Percentiles rank a stretch among this genome's conserved stretches.
phyloP scores from a whole-genome alignment of 2,329 filamentous ascomycete genomes.

The Fusarium graminum region DNA sequence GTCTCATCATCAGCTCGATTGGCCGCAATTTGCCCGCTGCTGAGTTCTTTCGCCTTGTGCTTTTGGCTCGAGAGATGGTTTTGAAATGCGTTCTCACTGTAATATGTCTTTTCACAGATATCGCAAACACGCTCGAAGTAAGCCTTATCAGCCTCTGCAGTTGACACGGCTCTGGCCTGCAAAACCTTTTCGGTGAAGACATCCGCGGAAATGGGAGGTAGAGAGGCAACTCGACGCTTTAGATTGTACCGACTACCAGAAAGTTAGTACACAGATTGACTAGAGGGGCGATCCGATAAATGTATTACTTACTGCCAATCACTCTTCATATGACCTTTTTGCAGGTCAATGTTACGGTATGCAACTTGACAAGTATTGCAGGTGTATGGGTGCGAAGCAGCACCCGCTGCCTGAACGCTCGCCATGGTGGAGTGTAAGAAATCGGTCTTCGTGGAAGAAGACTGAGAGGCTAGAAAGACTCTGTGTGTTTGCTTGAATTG shows the following conservation, averaged over 20 bases:
- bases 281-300: no score
- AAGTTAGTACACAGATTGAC: constrained; percentile 14
- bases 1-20: constrained; percentile 72
- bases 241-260: constrained; percentile 85
- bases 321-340: constrained; percentile 96
- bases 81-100: constrained; percentile 93
- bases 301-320: constrained; percentile 91
- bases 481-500: background rate
- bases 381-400: constrained; percentile 85
- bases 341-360: constrained; percentile 92
- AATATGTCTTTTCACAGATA: constrained; percentile 91
- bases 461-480: background rate
- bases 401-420: constrained; percentile 52
- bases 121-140: constrained; percentile 87
- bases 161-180: constrained; percentile 86
- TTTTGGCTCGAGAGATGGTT: constrained; percentile 94
- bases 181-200: constrained; percentile 96
- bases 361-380: constrained; percentile 99
- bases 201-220: constrained; percentile 92
- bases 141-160: constrained; percentile 87
- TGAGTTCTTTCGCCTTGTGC: constrained; percentile 75
- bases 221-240: constrained; percentile 89
- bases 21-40: constrained; percentile 52
- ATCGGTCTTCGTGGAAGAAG: background rate
- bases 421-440: constrained; percentile 59